phyloP scores from a whole-genome alignment of 2,329 filamentous ascomycete species.

The Ascomycota sp. region DNA sequence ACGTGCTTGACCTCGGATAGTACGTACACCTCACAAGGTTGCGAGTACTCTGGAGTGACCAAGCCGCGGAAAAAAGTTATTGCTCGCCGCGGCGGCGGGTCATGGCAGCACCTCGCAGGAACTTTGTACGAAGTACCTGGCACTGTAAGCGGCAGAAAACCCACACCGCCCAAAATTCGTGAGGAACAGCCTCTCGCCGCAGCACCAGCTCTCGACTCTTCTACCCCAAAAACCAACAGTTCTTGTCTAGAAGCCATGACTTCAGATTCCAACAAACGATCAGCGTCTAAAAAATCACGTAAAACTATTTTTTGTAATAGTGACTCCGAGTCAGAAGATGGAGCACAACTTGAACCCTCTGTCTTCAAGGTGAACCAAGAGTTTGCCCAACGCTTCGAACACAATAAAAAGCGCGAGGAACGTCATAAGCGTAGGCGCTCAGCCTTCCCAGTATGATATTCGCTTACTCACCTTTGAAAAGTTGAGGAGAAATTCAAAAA shows the following conservation, averaged over 20 bases:
- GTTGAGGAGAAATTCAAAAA: slow-evolving; percentile 72
- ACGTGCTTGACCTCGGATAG: too few species aligned
- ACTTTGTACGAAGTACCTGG: too few species aligned
- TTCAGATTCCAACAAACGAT: background rate
- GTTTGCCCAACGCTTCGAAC: slow-evolving; percentile 73
- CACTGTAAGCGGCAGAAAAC: slow-evolving; percentile 6
- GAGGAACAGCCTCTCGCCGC: background rate
- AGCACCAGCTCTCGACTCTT: background rate
- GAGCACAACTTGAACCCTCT: slow-evolving; percentile 16
- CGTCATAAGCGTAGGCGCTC: slow-evolving; percentile 41
- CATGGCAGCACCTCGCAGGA: too few species aligned
- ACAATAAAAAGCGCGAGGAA: slow-evolving; percentile 96
- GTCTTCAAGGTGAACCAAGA: slow-evolving; percentile 75
- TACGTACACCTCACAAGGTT: too few species aligned
- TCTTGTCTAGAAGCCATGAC: background rate
- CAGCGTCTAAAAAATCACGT: too few species aligned
- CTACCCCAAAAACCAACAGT: background rate
- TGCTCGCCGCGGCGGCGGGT: too few species aligned
- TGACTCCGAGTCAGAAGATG: slow-evolving; percentile 28
- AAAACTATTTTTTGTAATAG: slow-evolving; percentile 35
- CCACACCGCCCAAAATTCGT: slow-evolving; percentile 14
- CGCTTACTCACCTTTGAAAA: background rate
- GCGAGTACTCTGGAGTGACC: too few species aligned
- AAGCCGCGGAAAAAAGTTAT: too few species aligned
- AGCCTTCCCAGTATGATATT: background rate